Percentiles rank a stretch among this genome's conserved stretches.
These are phyloP conservation scores for Paxillus involutus DNA, from an alignment of 768 basidiomycete species.

Conservation along the genomic window DNA sequence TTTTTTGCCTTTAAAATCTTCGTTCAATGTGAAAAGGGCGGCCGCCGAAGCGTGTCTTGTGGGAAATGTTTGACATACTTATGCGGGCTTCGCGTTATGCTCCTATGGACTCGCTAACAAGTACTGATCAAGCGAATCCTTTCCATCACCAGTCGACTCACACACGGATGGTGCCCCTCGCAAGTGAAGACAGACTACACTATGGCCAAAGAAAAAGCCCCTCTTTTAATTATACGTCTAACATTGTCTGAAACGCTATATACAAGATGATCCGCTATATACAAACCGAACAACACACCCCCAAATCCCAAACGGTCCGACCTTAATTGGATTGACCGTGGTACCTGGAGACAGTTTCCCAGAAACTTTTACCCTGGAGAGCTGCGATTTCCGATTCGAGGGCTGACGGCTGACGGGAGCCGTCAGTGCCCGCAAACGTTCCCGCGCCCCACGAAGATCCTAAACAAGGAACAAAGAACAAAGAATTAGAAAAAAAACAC, in stretches of 20 bases:
- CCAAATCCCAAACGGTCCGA: too few relatives aligned
- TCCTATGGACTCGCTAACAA: too few relatives aligned
- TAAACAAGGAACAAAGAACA: conserved; percentile 18
- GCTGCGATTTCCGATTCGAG: conserved; percentile 58
- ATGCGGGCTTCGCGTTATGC: too few relatives aligned
- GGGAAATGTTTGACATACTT: too few relatives aligned
- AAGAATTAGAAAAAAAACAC: background rate
- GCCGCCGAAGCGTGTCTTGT: too few relatives aligned
- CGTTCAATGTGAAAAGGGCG: too few relatives aligned
- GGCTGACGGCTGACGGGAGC: conserved; percentile 56
- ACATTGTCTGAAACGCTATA: background rate
- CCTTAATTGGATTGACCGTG: conserved; percentile 18
- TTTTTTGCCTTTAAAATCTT: too few relatives aligned
- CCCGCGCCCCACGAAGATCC: conserved; percentile 86
- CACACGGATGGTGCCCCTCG: too few relatives aligned
- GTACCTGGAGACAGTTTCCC: conserved; percentile 43
- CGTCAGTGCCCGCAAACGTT: conserved; percentile 54
- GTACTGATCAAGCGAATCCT: too few relatives aligned
- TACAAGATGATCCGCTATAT: background rate
- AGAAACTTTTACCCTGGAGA: conserved; percentile 59
- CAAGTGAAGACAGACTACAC: too few relatives aligned
- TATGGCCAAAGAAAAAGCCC: too few relatives aligned
- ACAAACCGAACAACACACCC: background rate
- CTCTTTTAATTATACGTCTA: background rate
- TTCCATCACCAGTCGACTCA: too few relatives aligned